Conservation (phyloP, 345 rosid genomes). For the Xanthoceras sorbifolium region DNA sequence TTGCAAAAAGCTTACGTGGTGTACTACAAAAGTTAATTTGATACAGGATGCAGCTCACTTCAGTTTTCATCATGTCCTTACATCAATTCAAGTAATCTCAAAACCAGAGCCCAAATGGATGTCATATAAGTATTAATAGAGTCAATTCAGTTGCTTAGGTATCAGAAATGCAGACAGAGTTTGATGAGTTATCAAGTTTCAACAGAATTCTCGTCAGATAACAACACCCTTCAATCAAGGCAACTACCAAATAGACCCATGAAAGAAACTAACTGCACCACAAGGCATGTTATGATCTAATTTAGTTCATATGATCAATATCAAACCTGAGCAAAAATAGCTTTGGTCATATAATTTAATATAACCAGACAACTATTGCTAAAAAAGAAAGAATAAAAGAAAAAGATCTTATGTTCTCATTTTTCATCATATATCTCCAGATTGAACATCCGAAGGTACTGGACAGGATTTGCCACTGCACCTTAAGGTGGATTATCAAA, state of each 20-base stretch:
- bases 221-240: background rate
- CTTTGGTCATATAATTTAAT: background rate
- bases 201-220: background rate
- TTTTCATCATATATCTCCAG: background rate
- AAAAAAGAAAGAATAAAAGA: too few species aligned
- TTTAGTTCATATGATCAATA: background rate
- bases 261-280: background rate
- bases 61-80: background rate
- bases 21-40: background rate
- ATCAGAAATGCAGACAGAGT: background rate
- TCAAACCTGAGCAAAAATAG: background rate
- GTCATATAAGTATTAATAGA: background rate
- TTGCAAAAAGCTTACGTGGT: background rate
- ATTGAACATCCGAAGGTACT: background rate
- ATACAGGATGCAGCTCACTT: background rate
- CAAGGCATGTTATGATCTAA: background rate
- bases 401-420: background rate
- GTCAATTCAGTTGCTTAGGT: background rate
- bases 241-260: conserved; percentile 2
- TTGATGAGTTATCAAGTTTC: too few species aligned
- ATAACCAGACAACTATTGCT: background rate
- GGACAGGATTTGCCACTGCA: background rate
- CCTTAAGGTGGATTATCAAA: background rate
- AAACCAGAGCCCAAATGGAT: background rate
- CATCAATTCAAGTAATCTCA: background rate